These are phyloP conservation scores for Vigna hirtella DNA, from an alignment of 306 rosid species.

Conservation along the genomic window DNA sequence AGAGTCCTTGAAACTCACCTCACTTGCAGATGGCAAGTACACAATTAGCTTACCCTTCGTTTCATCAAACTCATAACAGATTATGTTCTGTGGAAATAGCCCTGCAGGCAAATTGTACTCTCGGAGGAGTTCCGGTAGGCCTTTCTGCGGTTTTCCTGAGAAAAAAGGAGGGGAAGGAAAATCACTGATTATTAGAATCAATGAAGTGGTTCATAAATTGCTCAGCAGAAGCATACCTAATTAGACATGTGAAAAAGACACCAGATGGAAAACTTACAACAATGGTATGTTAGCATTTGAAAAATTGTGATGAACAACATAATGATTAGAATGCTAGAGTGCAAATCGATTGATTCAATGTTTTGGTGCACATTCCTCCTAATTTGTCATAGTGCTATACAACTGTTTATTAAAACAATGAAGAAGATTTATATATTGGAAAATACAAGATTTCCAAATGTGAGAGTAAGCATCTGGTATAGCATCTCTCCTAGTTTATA, in stretches of 20 bases:
- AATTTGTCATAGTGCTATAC: background rate
- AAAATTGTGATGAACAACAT: constrained; percentile 1
- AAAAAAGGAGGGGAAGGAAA: background rate
- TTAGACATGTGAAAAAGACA: background rate
- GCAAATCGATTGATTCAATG: constrained; percentile 3
- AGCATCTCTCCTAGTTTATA: background rate
- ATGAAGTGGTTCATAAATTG: constrained; percentile 17
- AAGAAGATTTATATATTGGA: background rate
- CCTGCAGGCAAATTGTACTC: constrained; percentile 92
- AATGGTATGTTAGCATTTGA: constrained; percentile 2
- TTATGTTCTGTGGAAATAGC: constrained; percentile 84
- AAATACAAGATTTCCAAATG: background rate
- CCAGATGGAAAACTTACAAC: background rate
- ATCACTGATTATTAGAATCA: background rate
- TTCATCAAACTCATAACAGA: constrained; percentile 85
- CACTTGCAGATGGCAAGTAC: constrained; percentile 83
- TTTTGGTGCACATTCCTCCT: constrained; percentile 16
- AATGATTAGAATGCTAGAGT: background rate
- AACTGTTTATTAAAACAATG: background rate
- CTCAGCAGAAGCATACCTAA: background rate
- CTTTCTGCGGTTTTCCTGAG: constrained; percentile 78
- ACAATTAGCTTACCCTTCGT: constrained; percentile 76
- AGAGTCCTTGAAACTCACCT: constrained; percentile 91
- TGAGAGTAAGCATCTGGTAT: background rate
- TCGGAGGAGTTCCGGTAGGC: constrained; percentile 87